phyloP scores from a whole-genome alignment of 2,329 filamentous ascomycete genomes.

The Sarocladium kiliense region DNA sequence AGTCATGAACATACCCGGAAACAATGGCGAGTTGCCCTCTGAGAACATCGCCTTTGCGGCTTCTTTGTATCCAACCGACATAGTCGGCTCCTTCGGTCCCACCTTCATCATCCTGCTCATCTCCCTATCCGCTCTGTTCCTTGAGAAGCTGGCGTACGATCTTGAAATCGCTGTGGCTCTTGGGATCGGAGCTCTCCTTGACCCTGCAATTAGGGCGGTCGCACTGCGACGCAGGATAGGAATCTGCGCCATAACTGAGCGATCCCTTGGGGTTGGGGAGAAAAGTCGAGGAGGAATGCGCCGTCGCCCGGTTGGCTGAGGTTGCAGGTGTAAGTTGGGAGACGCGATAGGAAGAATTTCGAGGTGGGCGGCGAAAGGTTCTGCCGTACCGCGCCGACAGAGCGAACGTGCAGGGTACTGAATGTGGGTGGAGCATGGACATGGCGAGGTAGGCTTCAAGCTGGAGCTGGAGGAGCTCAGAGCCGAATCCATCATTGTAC shows the following conservation, averaged over 20 bases:
- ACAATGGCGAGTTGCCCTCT: slow-evolving; percentile 2
- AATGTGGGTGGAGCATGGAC: neutral
- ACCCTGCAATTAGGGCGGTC: slow-evolving; percentile 3
- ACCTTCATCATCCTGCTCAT: slow-evolving; percentile 7
- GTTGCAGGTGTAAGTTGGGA: neutral
- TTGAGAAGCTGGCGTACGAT: slow-evolving; percentile 3
- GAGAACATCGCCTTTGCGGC: slow-evolving; percentile 4
- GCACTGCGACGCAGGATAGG: slow-evolving; percentile 2
- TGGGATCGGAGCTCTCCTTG: neutral
- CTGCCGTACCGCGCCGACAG: neutral
- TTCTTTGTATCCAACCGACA: slow-evolving; percentile 1
- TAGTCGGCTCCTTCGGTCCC: slow-evolving; percentile 2
- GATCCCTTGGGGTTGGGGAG: neutral
- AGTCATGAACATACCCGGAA: neutral
- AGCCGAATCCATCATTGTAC: neutral
- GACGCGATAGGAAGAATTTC: slow-evolving; percentile 7
- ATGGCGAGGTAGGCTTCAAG: neutral
- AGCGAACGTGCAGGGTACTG: neutral
- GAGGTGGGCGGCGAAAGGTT: slow-evolving; percentile 3
- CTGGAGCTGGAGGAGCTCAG: neutral
- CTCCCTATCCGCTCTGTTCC: neutral
- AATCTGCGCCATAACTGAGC: neutral
- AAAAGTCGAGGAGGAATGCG: neutral
- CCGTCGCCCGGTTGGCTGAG: no score
- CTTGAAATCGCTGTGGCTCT: neutral